phyloP scores from a whole-genome alignment of 1,284 basidiomycete genomes.

The Bondarzewia mesenterica region DNA sequence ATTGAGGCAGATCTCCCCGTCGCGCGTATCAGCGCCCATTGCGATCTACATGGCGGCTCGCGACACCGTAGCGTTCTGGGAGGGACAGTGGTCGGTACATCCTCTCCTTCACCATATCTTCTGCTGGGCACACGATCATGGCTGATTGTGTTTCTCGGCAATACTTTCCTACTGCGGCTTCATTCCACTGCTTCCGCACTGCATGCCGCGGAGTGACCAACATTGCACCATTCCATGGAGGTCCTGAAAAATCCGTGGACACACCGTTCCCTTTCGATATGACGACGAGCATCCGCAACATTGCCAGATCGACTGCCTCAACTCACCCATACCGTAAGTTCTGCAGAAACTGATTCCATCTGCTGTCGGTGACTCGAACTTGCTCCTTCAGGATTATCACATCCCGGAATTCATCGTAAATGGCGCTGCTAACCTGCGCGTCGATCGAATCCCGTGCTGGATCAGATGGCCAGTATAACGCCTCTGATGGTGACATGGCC shows the following conservation, averaged over 20 bases:
- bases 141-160: background rate
- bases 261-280: constrained; percentile 12
- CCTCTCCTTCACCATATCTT: background rate
- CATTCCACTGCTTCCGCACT: constrained; percentile 26
- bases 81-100: background rate
- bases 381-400: constrained; percentile 25
- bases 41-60: too few relatives aligned
- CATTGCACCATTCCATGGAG: constrained; percentile 17
- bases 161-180: background rate
- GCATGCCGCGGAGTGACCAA: constrained; percentile 29
- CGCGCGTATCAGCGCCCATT: background rate
- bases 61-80: background rate
- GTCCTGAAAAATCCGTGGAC: constrained; percentile 15
- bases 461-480: background rate
- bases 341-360: constrained; percentile 20
- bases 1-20: constrained; percentile 13
- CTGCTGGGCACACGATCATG: background rate
- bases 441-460: background rate
- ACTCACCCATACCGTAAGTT: constrained; percentile 18
- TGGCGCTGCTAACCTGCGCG: constrained; percentile 11
- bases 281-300: constrained; percentile 17
- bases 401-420: constrained; percentile 25
- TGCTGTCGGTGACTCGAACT: constrained; percentile 17
- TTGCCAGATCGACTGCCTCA: constrained; percentile 16
- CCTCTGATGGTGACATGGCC: constrained; percentile 24